phyloP scores from a whole-genome alignment of 495 filamentous ascomycete genomes.

The Aspergillus carlsbadensis region DNA sequence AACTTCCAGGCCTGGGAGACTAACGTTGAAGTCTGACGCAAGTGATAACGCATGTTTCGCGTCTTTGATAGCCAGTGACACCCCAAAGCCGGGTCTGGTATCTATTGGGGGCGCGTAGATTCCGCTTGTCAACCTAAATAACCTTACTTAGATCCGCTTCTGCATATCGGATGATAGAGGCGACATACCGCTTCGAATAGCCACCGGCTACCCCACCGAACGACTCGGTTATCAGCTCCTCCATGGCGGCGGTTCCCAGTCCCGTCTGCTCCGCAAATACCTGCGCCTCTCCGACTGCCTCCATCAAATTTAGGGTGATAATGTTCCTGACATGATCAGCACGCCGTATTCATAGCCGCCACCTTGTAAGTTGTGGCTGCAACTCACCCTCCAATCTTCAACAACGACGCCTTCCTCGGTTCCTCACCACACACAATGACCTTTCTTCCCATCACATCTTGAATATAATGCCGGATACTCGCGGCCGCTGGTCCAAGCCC shows the following conservation, averaged over 20 bases:
- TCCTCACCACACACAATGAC: slow-evolving; percentile 39
- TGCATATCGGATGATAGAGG: neutral
- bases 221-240: slow-evolving; percentile 49
- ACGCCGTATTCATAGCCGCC: neutral
- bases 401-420: slow-evolving; percentile 38
- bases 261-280: slow-evolving; percentile 55
- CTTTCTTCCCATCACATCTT: slow-evolving; percentile 21
- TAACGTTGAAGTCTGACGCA: slow-evolving; percentile 31
- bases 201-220: slow-evolving; percentile 50
- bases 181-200: slow-evolving; percentile 44
- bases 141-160: neutral
- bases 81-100: slow-evolving; percentile 44
- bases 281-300: slow-evolving; percentile 52
- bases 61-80: slow-evolving; percentile 47
- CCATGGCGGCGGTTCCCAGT: slow-evolving; percentile 47
- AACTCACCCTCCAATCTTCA: slow-evolving; percentile 46
- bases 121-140: slow-evolving; percentile 38
- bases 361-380: too few relatives aligned
- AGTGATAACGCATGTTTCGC: slow-evolving; percentile 39
- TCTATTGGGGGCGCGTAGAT: slow-evolving; percentile 41
- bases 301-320: slow-evolving; percentile 48
- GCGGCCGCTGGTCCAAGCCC: slow-evolving; percentile 11
- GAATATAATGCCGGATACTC: slow-evolving; percentile 19
- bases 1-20: slow-evolving; percentile 38
- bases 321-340: slow-evolving; percentile 33